These are phyloP conservation scores for Kurtzmaniella fragi DNA, from an alignment of 805 yeast species.

Conservation along the genomic window DNA sequence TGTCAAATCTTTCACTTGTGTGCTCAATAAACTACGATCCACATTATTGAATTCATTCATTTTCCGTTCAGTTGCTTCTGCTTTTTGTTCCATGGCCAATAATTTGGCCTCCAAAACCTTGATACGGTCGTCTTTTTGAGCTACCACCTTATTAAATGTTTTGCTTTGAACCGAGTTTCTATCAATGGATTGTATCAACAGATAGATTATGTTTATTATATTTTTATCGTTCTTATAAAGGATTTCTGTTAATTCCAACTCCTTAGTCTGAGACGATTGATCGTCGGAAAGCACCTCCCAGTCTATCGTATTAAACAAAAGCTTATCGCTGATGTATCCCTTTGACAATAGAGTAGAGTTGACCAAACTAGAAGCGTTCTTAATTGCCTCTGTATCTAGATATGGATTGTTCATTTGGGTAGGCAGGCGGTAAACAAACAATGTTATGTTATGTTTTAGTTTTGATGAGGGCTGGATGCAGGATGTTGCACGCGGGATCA, in stretches of 20 bases:
- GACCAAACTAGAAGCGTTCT: slow-evolving; percentile 31
- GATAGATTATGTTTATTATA: slow-evolving; percentile 32
- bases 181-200: slow-evolving; percentile 26
- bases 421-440: too few relatives aligned
- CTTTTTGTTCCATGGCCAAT: slow-evolving; percentile 15
- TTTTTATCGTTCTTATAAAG: slow-evolving; percentile 34
- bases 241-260: slow-evolving; percentile 18
- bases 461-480: background rate
- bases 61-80: slow-evolving; percentile 13
- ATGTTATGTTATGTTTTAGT: too few relatives aligned
- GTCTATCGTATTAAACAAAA: slow-evolving; percentile 30
- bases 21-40: slow-evolving; percentile 13
- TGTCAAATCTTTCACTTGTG: slow-evolving; percentile 13
- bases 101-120: slow-evolving; percentile 17
- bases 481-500: background rate
- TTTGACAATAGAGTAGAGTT: slow-evolving; percentile 30
- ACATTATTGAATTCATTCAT: slow-evolving; percentile 9
- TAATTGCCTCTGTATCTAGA: slow-evolving; percentile 27
- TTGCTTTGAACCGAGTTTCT: slow-evolving; percentile 27
- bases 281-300: slow-evolving; percentile 25
- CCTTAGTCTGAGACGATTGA: slow-evolving; percentile 13
- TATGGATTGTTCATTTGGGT: slow-evolving; percentile 7
- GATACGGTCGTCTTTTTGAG: slow-evolving; percentile 25
- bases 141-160: slow-evolving; percentile 22
- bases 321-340: slow-evolving; percentile 27